phyloP scores from a whole-genome alignment of 2,329 filamentous ascomycete genomes.

The Colletotrichum neosansevieriae region DNA sequence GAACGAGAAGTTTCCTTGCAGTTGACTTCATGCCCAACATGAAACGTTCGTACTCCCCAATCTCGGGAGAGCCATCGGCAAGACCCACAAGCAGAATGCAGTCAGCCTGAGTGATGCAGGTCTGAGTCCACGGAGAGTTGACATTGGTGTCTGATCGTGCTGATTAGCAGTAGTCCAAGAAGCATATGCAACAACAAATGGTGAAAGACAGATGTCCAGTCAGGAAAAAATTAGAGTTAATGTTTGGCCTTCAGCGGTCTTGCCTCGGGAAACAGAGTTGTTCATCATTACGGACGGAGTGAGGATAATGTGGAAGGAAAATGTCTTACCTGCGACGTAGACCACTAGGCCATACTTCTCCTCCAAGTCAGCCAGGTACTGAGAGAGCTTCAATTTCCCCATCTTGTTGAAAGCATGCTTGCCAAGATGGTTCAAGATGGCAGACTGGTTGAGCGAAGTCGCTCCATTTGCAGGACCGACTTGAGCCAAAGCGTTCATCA shows the following conservation, averaged over 20 bases:
- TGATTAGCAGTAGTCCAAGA: constrained; percentile 46
- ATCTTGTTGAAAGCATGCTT: constrained; percentile 97
- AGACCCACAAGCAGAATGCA: constrained; percentile 94
- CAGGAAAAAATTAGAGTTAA: constrained; percentile 79
- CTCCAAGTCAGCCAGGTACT: constrained; percentile 96
- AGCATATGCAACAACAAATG: constrained; percentile 13
- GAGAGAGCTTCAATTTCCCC: constrained; percentile 94
- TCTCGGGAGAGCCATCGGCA: constrained; percentile 88
- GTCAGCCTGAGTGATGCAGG: constrained; percentile 96
- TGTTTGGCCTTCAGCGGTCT: constrained; percentile 65
- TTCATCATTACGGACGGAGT: constrained; percentile 61
- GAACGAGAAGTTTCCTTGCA: constrained; percentile 89
- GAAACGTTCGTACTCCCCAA: constrained; percentile 97
- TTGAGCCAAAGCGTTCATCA: constrained; percentile 89
- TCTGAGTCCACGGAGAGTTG: constrained; percentile 98
- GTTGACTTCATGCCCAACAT: constrained; percentile 98
- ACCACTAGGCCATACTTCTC: constrained; percentile 97
- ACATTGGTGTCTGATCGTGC: constrained; percentile 84
- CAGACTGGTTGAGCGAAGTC: constrained; percentile 91
- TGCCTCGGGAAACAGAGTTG: constrained; percentile 62
- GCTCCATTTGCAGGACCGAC: constrained; percentile 91
- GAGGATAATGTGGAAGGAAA: constrained; percentile 26
- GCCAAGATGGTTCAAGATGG: constrained; percentile 93
- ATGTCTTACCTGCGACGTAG: constrained; percentile 81
- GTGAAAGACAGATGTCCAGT: constrained; percentile 46